Base-by-base conservation (phyloP, 306 rosid species). In the Acmispon strigosus region DNA sequence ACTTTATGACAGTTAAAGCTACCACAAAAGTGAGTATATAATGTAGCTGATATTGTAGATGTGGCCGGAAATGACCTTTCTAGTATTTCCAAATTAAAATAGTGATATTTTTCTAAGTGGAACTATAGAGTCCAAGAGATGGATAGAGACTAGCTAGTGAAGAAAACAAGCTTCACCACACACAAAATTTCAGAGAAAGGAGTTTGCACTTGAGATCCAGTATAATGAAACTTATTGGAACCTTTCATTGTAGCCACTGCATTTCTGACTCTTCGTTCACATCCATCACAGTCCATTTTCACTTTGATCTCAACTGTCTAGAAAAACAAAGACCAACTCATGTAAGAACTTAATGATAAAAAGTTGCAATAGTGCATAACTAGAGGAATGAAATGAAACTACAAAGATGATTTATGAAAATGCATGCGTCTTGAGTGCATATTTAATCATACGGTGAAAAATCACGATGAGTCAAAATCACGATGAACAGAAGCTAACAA, bases 231-330 rank as follows among this genome's bases (percentile, higher is more conserved):
- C 13, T 8, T 32, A 22, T 20, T n/a, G 34, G 44, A 69, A 91
- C 96, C 97, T 92, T 79, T 89, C 86, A 92, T 87, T 47, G 74
- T 44, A 54, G 91, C 82, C 44, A 87, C 90, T 43, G 92, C 90
- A 48, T 87, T 77, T 84, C 84, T 83, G 42, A 92, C 90, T 80
- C 80, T 86, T 72, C 97, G 72, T 87, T 92, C 97, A 55, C 97
- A 92, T 24, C 97, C 97, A 83, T 90, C 96, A n/a, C 96, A 90
- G 73, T 90, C 96, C 91, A 90, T 90, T 82, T 90, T 90, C 29
- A 90, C 91, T 82, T 90, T 90, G 82, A 90, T 87, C 74, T 90
- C 93, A 34, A 87, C 96, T 61, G 88, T 90, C 96, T 90, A 84
- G 2, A 52, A 73, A 9, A 45, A 14, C 3, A 12, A 69, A 71